Evolutionary conservation across 345 rosid genomes (phyloP), one percentile per base, ranked within the genome.

Genomic region (Citrus mangshanensis): DNA sequence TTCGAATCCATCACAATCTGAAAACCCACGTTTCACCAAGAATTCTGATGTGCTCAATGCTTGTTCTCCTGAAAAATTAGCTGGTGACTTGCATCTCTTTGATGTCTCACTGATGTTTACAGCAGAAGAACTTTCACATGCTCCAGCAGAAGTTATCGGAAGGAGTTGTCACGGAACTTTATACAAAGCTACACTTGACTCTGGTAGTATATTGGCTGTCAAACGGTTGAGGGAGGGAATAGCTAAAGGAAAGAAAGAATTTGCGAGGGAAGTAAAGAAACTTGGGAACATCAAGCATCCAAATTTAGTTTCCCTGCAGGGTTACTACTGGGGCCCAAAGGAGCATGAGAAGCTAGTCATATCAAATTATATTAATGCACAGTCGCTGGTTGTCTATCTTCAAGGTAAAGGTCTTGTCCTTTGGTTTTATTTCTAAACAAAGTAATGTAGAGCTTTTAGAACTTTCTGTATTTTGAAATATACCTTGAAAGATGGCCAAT

Each of bases 221-320:
- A 95, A 90, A 84, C 89, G 98, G 96, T 84, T 95, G 67, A 91
- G 89, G 79, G 96, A 90, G 82, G 98, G 98, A 72, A 90, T 89
- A 75, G 89, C 92, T 6, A 95, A 95, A 88, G 88, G 91, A 30
- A 89, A 81, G 79, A 93, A 92, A 84, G 98, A 95, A 75, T 95
- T 95, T 74, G 87, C 95, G 21, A 90, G 94, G 86, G 97, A 95
- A 85, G 88, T 91, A 72, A 90, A 90, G 90, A 95, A 95, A 83
- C 97, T 95, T 32, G 97, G 95, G 65, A 85, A 70, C 84, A 89
- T 95, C 87, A 89, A 89, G 69, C 98, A 95, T 82, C 97, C 97
- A 32, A 90, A 93, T 85, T 89, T 95, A 78, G 92, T 93, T 77
- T 92, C 95, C 69, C 83, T 95, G 75, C 92, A 64, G 28, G 98